Conservation (phyloP, 2,329 filamentous ascomycete genomes). For the Hypoxylon sp. region DNA sequence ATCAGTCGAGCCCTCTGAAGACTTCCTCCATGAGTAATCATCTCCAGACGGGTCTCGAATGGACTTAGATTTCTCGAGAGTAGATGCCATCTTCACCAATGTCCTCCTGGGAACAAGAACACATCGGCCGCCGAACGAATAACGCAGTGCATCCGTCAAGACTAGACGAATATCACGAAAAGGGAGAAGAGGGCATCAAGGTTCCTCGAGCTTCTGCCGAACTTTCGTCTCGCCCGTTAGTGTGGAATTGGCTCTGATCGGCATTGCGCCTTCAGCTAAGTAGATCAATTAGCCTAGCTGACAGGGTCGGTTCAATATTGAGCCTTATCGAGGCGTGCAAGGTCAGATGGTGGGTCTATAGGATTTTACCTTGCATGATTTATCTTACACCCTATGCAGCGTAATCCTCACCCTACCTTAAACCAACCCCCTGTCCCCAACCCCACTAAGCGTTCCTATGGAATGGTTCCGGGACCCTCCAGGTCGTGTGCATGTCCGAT, state of each 20-base stretch:
- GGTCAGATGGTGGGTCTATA: not conserved
- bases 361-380: slow-evolving; percentile 3
- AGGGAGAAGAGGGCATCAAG: not conserved
- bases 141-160: not conserved
- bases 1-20: slow-evolving; percentile 5
- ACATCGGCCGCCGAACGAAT: not conserved
- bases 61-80: slow-evolving; percentile 7
- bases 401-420: slow-evolving; percentile 1
- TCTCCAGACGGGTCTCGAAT: slow-evolving; percentile 1
- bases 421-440: not conserved
- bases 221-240: not conserved
- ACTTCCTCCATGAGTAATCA: slow-evolving; percentile 11
- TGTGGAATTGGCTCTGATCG: not conserved
- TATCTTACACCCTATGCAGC: slow-evolving; percentile 6
- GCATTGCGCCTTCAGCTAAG: slow-evolving; percentile 1
- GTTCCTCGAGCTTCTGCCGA: not conserved
- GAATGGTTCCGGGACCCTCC: not conserved
- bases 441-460: not conserved
- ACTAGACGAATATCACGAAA: not conserved
- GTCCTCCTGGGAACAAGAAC: not conserved
- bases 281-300: slow-evolving; percentile 2
- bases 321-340: not conserved
- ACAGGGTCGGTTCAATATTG: slow-evolving; percentile 1
- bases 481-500: not conserved
- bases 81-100: not conserved